Evolutionary conservation across 768 basidiomycete species (phyloP).

Genomic region (Suillus clintonianus): DNA sequence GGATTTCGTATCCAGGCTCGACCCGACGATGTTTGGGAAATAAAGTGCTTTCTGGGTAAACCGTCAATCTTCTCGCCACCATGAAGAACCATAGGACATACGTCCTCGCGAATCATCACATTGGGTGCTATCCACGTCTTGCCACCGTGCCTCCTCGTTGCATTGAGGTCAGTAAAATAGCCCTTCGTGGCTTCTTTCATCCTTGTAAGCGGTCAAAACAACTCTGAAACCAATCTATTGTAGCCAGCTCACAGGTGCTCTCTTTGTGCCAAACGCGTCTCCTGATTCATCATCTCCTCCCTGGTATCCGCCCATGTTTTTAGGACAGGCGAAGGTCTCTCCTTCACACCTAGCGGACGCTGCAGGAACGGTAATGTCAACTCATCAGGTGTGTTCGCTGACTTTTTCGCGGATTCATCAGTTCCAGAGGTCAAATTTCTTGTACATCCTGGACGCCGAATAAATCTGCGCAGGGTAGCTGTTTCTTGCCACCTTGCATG

Average conservation of each 20-base stretch:
- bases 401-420: conserved; percentile 1
- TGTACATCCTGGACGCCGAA: conserved; percentile 6
- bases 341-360: conserved; percentile 76
- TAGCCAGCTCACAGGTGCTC: conserved; percentile 48
- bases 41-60: conserved; percentile 79
- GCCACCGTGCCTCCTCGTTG: conserved; percentile 80
- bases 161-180: conserved; percentile 86
- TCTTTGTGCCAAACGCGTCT: conserved; percentile 70
- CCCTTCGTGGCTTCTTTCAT: conserved; percentile 71
- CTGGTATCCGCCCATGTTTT: conserved; percentile 63
- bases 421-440: not conserved
- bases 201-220: conserved; percentile 32
- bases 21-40: conserved; percentile 85
- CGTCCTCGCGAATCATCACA: conserved; percentile 88
- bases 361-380: conserved; percentile 42
- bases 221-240: not conserved
- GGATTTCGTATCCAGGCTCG: conserved; percentile 54
- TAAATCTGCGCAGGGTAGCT: conserved; percentile 6
- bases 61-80: not conserved
- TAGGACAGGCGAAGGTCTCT: conserved; percentile 60
- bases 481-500: conserved; percentile 10
- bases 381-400: not conserved
- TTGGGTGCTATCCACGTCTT: conserved; percentile 94
- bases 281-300: conserved; percentile 71
- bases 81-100: conserved; percentile 40